Conservation (phyloP, 2,329 filamentous ascomycete genomes). For the Didymella lethalis region DNA sequence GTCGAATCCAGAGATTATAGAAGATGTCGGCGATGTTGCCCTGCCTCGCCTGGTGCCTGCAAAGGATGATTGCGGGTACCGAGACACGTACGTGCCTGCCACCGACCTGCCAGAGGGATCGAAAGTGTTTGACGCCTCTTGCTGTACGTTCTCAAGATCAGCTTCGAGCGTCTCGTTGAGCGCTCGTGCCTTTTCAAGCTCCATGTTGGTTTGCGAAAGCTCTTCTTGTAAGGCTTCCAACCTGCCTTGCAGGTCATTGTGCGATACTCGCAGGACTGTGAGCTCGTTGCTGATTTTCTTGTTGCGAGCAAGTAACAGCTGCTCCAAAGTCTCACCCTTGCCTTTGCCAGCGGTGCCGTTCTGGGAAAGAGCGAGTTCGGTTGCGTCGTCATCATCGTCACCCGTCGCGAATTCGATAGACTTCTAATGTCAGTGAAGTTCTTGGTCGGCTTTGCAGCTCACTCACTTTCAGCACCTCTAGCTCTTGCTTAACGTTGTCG, state of each 20-base stretch:
- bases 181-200: constrained; percentile 83
- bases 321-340: constrained; percentile 84
- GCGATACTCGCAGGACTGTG: constrained; percentile 89
- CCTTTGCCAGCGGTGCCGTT: constrained; percentile 63
- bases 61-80: constrained; percentile 72
- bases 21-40: constrained; percentile 85
- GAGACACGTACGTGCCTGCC: constrained; percentile 86
- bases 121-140: constrained; percentile 82
- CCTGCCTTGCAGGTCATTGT: constrained; percentile 85
- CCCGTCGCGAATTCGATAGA: constrained; percentile 96
- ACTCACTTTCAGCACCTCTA: constrained; percentile 84
- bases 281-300: constrained; percentile 96
- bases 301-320: constrained; percentile 88
- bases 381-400: constrained; percentile 67
- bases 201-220: constrained; percentile 80
- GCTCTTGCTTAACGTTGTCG: constrained; percentile 92
- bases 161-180: constrained; percentile 91
- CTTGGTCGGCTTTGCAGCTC: not conserved
- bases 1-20: constrained; percentile 97
- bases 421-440: constrained; percentile 46
- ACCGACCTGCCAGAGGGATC: constrained; percentile 88
- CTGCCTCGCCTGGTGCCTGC: constrained; percentile 65
- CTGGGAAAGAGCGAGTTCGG: constrained; percentile 43
- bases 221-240: constrained; percentile 84
- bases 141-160: constrained; percentile 86